Evolutionary conservation across 2,329 filamentous ascomycete genomes (phyloP).

Genomic region (Alternaria gaisen): DNA sequence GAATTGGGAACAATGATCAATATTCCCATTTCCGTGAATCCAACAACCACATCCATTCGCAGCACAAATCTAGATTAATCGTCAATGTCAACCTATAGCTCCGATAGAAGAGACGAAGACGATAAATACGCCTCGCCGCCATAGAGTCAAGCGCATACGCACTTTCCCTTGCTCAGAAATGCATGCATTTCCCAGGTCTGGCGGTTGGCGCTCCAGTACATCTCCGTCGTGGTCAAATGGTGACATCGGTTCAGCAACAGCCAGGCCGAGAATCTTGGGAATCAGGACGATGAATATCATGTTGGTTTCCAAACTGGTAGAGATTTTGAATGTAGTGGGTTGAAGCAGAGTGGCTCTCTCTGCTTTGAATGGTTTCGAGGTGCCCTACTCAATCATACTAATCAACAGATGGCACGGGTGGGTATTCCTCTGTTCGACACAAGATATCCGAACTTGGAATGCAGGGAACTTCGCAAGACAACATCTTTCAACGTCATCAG

Average conservation of each 20-base stretch:
- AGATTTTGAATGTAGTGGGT: neutral
- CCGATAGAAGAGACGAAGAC: too few species aligned
- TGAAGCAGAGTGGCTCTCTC: neutral
- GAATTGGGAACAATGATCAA: too few species aligned
- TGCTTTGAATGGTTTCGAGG: too few species aligned
- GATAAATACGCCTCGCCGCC: neutral
- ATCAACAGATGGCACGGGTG: neutral
- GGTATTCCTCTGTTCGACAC: too few species aligned
- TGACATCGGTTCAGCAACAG: neutral
- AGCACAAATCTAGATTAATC: too few species aligned
- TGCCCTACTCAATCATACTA: neutral
- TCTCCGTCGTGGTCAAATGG: neutral
- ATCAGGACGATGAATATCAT: neutral
- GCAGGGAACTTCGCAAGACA: neutral
- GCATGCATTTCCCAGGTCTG: neutral
- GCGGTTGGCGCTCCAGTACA: neutral
- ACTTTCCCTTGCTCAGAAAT: neutral
- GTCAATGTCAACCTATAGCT: too few species aligned
- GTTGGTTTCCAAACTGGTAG: fast-evolving
- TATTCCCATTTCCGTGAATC: too few species aligned
- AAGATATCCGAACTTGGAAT: too few species aligned
- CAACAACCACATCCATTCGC: too few species aligned
- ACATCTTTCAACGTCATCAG: neutral
- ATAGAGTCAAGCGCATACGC: neutral
- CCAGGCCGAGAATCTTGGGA: neutral